Evolutionary conservation across 495 filamentous ascomycete species (phyloP).

Genomic region (Rostrohypoxylon terebratum): DNA sequence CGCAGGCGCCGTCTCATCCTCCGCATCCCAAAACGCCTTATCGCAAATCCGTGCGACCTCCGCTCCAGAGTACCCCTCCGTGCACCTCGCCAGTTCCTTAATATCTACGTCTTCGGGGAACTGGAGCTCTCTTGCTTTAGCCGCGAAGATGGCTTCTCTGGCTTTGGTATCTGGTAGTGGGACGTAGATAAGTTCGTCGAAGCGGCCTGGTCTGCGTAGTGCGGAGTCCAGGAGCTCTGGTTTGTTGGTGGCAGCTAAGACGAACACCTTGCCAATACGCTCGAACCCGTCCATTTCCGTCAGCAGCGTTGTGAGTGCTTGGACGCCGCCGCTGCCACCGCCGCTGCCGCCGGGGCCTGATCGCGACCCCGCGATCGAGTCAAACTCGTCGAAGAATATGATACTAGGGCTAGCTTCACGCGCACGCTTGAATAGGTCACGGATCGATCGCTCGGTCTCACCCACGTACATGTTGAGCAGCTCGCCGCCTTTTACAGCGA

Average conservation of each 20-base stretch:
- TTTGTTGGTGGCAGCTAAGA: slow-evolving; percentile 95
- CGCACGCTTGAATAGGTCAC: slow-evolving; percentile 90
- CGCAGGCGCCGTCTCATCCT: slow-evolving; percentile 51
- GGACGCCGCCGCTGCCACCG: slow-evolving; percentile 67
- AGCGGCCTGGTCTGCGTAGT: slow-evolving; percentile 85
- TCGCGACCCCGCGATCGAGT: slow-evolving; percentile 85
- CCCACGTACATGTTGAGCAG: slow-evolving; percentile 98
- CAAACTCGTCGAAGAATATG: slow-evolving; percentile 99
- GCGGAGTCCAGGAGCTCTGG: slow-evolving; percentile 90
- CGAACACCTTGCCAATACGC: slow-evolving; percentile 80
- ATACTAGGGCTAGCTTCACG: slow-evolving; percentile 88
- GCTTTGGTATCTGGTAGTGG: slow-evolving; percentile 82
- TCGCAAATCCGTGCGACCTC: slow-evolving; percentile 87
- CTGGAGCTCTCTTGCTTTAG: slow-evolving; percentile 51
- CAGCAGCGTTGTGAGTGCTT: slow-evolving; percentile 89
- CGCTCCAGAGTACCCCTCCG: slow-evolving; percentile 87
- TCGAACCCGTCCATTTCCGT: slow-evolving; percentile 99
- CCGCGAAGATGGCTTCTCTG: slow-evolving; percentile 77
- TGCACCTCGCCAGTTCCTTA: slow-evolving; percentile 71
- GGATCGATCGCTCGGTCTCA: slow-evolving; percentile 89
- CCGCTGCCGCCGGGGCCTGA: slow-evolving; percentile 61
- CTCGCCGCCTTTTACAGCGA: slow-evolving; percentile 96
- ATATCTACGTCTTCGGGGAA: slow-evolving; percentile 68
- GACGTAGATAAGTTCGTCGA: slow-evolving; percentile 92
- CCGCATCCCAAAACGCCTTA: slow-evolving; percentile 57